These are phyloP conservation scores for Citrus australasica DNA, from an alignment of 345 rosid genomes.

Conservation along the genomic window DNA sequence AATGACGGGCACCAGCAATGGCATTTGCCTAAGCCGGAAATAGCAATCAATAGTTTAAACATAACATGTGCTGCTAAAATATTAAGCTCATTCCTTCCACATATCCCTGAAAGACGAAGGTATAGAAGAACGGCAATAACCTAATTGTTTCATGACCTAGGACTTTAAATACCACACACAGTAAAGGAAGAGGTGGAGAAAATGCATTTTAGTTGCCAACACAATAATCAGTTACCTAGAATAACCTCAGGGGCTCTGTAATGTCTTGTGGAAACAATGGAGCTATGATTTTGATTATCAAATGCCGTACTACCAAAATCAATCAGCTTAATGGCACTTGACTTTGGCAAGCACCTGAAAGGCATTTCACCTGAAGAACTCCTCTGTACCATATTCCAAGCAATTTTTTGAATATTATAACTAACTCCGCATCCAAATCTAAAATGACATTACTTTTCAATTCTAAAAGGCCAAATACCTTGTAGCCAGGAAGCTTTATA, in stretches of 20 bases:
- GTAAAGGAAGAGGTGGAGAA: slow-evolving; percentile 15
- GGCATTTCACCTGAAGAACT: slow-evolving; percentile 49
- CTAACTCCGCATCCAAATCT: slow-evolving; percentile 25
- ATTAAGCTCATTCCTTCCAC: background rate
- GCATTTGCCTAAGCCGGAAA: background rate
- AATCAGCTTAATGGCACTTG: slow-evolving; percentile 87
- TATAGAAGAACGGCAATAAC: background rate
- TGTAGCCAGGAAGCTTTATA: slow-evolving; percentile 64
- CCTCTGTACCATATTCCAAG: slow-evolving; percentile 44
- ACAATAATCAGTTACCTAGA: slow-evolving; percentile 45
- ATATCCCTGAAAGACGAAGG: background rate
- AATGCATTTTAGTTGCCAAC: slow-evolving; percentile 19
- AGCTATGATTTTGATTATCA: slow-evolving; percentile 76
- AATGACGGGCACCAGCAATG: background rate
- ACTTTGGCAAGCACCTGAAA: slow-evolving; percentile 73
- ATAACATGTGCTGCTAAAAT: background rate
- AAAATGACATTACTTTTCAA: slow-evolving; percentile 15
- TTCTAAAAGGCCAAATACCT: slow-evolving; percentile 40
- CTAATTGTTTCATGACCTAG: slow-evolving; percentile 1
- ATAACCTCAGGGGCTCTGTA: slow-evolving; percentile 89
- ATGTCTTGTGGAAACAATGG: slow-evolving; percentile 78
- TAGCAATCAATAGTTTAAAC: background rate
- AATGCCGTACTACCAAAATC: slow-evolving; percentile 86
- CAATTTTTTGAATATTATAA: slow-evolving; percentile 18
- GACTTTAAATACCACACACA: background rate